A percentile compares a stretch with the other conserved stretches of the same genome.
These are phyloP conservation scores for Diutina ranongensis DNA, from an alignment of 1,139 yeast genomes.

Conservation along the genomic window DNA sequence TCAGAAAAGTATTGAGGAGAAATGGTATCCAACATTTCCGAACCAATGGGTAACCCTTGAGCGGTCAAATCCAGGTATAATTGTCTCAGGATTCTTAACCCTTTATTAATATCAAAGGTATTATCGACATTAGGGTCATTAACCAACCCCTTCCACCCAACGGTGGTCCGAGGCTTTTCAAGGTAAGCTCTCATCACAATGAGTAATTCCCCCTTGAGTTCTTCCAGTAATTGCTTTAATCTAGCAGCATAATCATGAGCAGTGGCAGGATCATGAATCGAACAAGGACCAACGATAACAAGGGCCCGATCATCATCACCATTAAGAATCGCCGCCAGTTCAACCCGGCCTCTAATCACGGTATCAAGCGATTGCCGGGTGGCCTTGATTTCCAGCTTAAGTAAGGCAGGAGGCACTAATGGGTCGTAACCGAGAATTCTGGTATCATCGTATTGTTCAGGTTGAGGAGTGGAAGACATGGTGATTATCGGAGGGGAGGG, in stretches of 20 bases:
- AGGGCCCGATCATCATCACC: slow-evolving; percentile 73
- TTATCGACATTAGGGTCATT: slow-evolving; percentile 94
- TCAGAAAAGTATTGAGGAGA: slow-evolving; percentile 97
- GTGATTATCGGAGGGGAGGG: not conserved
- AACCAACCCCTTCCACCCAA: slow-evolving; percentile 97
- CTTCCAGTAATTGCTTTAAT: slow-evolving; percentile 54
- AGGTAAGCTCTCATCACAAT: slow-evolving; percentile 94
- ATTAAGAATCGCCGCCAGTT: slow-evolving; percentile 57
- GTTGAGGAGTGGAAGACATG: slow-evolving; percentile 41
- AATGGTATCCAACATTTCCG: slow-evolving; percentile 96
- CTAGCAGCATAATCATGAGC: slow-evolving; percentile 81
- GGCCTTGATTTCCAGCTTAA: slow-evolving; percentile 71
- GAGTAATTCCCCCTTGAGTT: slow-evolving; percentile 63
- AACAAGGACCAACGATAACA: slow-evolving; percentile 90
- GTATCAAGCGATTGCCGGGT: slow-evolving; percentile 48
- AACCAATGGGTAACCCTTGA: slow-evolving; percentile 72
- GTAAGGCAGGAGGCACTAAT: slow-evolving; percentile 74
- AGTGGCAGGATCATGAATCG: slow-evolving; percentile 83
- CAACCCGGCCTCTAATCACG: slow-evolving; percentile 68
- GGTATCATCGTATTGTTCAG: slow-evolving; percentile 23
- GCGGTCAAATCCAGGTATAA: slow-evolving; percentile 77
- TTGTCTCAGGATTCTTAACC: slow-evolving; percentile 77
- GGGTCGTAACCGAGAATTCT: slow-evolving; percentile 65
- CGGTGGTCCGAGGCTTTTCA: slow-evolving; percentile 97
- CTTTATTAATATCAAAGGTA: slow-evolving; percentile 90